Evolutionary conservation across 345 rosid species (phyloP), one percentile per base, ranked within the genome.

Genomic region (Microcos paniculata): DNA sequence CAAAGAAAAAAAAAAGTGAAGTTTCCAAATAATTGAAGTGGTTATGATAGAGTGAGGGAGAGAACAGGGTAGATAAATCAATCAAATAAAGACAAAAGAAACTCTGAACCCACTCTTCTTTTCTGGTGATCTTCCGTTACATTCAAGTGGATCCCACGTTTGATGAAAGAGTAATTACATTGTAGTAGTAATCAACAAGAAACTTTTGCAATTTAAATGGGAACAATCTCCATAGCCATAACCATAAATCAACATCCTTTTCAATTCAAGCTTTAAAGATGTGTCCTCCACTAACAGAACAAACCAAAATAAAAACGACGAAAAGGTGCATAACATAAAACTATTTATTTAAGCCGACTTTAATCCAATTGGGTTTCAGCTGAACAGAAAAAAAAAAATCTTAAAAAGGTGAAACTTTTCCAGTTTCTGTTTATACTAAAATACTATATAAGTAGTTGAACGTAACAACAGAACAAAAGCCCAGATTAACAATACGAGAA

Each of bases 211-310:
- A 42, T 72, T 57, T 16, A 72, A 72, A 15, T 48, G 23, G 65
- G 66, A 40, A 43, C 66, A 53, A 74, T 18, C 74, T 45, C 18
- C 28, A 46, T 0, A 35, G 6, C 40, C n/a, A n/a, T n/a, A 73
- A 21, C 49, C 65, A 40, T 14, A 51, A 72, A 72, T 10, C 48
- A 40, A 42, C 33, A 42, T 72, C 64, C 33, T 57, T 53, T 42
- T 72, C 66, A 21, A 8, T 72, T 35, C 2, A 35, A 42, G 49
- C 33, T 62, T 66, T 31, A 30, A 45, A 63, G 80, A 76, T 76
- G 26, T 67, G 78, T 26, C 59, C 70, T 65, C 80, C 71, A 82
- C 77, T 65, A 63, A 26, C 57, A 70, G 26, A 48, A 30, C 64
- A 58, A 62, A 24, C 28, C 4, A 21, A 33, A 58, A 24, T n/a